These are phyloP conservation scores for Gossypium rotundifolium DNA, from an alignment of 345 rosid genomes.

Conservation along the genomic window DNA sequence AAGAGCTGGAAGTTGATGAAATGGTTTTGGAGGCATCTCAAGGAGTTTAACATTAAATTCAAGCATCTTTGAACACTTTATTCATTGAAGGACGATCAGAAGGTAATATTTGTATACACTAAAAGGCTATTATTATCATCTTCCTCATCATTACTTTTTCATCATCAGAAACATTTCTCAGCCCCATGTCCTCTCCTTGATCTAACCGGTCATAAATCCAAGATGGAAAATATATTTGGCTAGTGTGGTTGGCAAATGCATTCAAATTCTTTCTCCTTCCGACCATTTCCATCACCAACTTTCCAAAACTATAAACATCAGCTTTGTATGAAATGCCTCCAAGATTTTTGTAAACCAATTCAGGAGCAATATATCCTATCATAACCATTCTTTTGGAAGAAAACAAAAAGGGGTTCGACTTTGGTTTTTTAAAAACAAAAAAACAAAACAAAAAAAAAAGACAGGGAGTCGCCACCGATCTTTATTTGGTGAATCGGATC, in stretches of 20 bases:
- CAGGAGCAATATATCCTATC: background rate
- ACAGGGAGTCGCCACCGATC: too few species aligned
- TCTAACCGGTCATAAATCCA: background rate
- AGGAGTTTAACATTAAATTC: too few species aligned
- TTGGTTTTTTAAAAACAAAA: too few species aligned
- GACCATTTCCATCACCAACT: background rate
- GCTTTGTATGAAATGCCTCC: background rate
- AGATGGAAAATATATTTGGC: background rate
- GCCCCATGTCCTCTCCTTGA: background rate
- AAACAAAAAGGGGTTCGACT: too few species aligned
- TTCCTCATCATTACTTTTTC: conserved; percentile 8
- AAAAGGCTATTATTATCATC: conserved; percentile 6
- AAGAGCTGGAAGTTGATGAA: too few species aligned
- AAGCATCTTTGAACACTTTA: too few species aligned
- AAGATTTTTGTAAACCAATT: background rate
- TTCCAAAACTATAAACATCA: background rate
- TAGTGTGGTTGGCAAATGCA: background rate
- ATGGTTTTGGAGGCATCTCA: too few species aligned
- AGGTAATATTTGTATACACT: conserved; percentile 5
- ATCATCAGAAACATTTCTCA: background rate
- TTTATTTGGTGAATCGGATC: too few species aligned
- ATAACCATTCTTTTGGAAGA: too few species aligned
- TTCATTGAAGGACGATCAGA: too few species aligned
- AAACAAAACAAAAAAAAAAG: too few species aligned
- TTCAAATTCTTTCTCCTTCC: background rate